Conservation (phyloP, 352 stramenopile species). For the Globisporangium heterothallicum region DNA sequence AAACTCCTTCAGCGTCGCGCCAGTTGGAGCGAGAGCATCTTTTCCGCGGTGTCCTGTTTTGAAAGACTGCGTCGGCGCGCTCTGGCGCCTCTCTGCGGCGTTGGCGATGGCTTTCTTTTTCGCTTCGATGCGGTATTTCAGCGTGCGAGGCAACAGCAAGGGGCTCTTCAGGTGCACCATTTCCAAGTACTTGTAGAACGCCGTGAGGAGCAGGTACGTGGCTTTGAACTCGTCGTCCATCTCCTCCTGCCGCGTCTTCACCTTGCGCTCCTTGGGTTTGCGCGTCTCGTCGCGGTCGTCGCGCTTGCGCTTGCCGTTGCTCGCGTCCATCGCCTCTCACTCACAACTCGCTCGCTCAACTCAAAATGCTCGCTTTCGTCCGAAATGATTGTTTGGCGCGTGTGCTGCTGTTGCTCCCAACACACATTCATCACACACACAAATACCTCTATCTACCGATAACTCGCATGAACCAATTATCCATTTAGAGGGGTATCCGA, state of each 20-base stretch:
- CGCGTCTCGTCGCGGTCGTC: constrained; percentile 45
- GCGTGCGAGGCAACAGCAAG: constrained; percentile 69
- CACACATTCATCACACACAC: no score
- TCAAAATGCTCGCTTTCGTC: no score
- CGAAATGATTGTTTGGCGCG: not conserved
- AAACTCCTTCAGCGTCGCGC: constrained; percentile 40
- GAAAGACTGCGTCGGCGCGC: not conserved
- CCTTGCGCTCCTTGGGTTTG: constrained; percentile 28
- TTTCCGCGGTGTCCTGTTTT: not conserved
- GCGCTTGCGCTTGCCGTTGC: constrained; percentile 65
- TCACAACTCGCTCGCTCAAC: not conserved
- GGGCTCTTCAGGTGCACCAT: constrained; percentile 62
- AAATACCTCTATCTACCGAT: no score
- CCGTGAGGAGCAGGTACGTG: constrained; percentile 68
- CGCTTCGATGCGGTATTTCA: constrained; percentile 62
- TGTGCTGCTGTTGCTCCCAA: no score
- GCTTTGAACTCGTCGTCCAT: constrained; percentile 80
- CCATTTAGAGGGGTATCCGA: no score
- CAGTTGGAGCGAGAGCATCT: constrained; percentile 18
- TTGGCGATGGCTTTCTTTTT: constrained; percentile 10
- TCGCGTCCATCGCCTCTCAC: constrained; percentile 1
- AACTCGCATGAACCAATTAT: no score
- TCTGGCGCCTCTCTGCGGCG: not conserved
- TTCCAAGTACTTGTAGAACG: constrained; percentile 82
- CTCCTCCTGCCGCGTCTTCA: constrained; percentile 59